Conservation (phyloP, 2,329 filamentous ascomycete species). For the Pestalotiopsis sp. region DNA sequence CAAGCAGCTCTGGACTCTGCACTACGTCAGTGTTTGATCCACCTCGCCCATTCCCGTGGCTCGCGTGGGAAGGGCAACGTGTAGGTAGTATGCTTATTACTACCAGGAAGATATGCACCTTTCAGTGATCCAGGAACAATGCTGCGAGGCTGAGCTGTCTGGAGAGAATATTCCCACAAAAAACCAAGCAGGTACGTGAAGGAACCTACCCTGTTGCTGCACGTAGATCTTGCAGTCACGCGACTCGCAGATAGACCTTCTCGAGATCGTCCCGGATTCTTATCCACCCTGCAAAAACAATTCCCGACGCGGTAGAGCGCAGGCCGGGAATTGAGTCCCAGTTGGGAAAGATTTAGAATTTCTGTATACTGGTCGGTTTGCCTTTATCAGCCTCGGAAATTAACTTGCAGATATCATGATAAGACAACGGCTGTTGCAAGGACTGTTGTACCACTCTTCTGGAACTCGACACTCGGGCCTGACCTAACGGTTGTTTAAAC, state of each 20-base stretch:
- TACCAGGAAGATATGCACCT: not conserved
- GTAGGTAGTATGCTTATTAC: not conserved
- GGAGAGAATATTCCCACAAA: no score
- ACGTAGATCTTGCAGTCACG: not conserved
- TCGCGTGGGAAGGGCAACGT: no score
- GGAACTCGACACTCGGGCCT: not conserved
- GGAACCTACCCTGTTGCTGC: no score
- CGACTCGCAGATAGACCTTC: not conserved
- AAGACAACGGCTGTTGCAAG: not conserved
- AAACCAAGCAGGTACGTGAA: no score
- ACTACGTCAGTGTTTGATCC: not conserved
- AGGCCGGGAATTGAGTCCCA: not conserved
- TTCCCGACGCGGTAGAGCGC: not conserved
- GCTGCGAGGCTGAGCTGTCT: no score
- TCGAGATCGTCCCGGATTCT: not conserved
- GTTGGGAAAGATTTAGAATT: not conserved
- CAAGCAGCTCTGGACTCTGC: not conserved
- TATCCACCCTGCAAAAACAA: not conserved
- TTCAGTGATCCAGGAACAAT: not conserved
- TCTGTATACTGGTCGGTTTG: not conserved
- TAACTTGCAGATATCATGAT: not conserved
- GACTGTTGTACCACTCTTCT: not conserved
- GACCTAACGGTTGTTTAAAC: no score
- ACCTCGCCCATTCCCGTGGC: not conserved
- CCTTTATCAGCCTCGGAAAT: not conserved